A percentile compares a stretch with the other conserved stretches of the same genome.
These are phyloP conservation scores for Castanopsis chinensis DNA, from an alignment of 306 rosid species.

Conservation along the genomic window DNA sequence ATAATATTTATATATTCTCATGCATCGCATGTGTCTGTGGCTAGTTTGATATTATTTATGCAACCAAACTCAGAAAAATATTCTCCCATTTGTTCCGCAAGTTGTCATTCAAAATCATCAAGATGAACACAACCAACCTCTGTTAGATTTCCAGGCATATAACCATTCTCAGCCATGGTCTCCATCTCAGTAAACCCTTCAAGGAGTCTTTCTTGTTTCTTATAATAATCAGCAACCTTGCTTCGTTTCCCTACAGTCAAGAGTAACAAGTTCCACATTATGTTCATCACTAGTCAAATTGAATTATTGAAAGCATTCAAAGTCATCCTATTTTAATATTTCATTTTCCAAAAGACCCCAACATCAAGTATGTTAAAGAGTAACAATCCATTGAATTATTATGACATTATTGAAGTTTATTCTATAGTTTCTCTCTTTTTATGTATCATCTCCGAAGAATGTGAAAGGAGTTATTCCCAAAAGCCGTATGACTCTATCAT, in stretches of 20 bases:
- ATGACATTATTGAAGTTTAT: not conserved
- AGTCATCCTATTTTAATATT: not conserved
- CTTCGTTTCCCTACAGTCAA: conserved; percentile 43
- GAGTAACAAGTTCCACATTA: not conserved
- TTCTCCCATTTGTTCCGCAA: too few relatives aligned
- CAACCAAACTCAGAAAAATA: too few relatives aligned
- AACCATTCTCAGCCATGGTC: conserved; percentile 1
- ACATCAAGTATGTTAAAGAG: not conserved
- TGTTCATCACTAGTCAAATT: not conserved
- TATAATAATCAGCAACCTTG: conserved; percentile 69
- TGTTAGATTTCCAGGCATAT: too few relatives aligned
- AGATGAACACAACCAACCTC: too few relatives aligned
- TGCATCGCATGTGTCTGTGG: too few relatives aligned
- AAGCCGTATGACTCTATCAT: too few relatives aligned
- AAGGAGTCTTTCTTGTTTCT: conserved; percentile 70
- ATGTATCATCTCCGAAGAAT: too few relatives aligned
- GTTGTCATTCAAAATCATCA: too few relatives aligned
- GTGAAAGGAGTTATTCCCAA: too few relatives aligned
- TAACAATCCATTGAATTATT: not conserved
- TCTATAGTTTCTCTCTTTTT: too few relatives aligned
- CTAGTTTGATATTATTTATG: too few relatives aligned
- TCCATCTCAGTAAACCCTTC: conserved; percentile 84
- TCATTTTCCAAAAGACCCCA: not conserved
- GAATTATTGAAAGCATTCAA: not conserved
- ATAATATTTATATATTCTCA: too few relatives aligned